Base-by-base conservation (phyloP, 2,329 filamentous ascomycete species). In the Scedosporium minutisporum region DNA sequence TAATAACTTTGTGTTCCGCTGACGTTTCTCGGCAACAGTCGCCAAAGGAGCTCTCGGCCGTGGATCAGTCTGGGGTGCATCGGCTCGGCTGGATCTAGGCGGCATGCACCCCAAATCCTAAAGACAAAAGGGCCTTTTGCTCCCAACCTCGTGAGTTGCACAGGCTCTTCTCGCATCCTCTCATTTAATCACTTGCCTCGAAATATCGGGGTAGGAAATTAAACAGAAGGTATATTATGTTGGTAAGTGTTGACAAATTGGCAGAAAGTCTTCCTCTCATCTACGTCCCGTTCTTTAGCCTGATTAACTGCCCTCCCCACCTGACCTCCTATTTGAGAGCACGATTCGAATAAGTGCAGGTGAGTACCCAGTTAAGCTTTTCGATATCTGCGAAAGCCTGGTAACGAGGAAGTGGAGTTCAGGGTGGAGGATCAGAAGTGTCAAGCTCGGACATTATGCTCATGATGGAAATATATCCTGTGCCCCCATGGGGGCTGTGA, bases 191-290 rank as follows among this genome's bases (percentile, higher is more conserved):
- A 53, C 59, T 27, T 53, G 44, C 44, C 59, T 29, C 29, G 53
- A 4, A n/a, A 16, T 51, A 21, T n/a, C 5, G 27, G n/a, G 25
- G n/a, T 10, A 51, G 25, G 10, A 23, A 61, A 53, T 61, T 38
- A 61, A 18, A 16, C 42, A 38, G n/a, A n/a, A 23, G 38, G 51
- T 51, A 25, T 51, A n/a, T 33, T 23, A 38, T 10, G 23, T 61
- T 61, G 44, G 42, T 53, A 33, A 61, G 44, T 29, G 12, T 46
- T 61, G 58, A 60, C 58, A 51, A 60, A 60, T 60, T 60, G 58
- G 29, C 58, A 25, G 51, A 14, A 14, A 55, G 23, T 29, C 25
- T n/a, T 27, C 12, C 6, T 27, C 21, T 14, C 6, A 16, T 51
- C 14, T 42, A 51, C 7, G 9, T 29, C 6, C 23, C 59, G 23